phyloP scores from a whole-genome alignment of 208 protist genomes.

The Leptomonas seymouri region DNA sequence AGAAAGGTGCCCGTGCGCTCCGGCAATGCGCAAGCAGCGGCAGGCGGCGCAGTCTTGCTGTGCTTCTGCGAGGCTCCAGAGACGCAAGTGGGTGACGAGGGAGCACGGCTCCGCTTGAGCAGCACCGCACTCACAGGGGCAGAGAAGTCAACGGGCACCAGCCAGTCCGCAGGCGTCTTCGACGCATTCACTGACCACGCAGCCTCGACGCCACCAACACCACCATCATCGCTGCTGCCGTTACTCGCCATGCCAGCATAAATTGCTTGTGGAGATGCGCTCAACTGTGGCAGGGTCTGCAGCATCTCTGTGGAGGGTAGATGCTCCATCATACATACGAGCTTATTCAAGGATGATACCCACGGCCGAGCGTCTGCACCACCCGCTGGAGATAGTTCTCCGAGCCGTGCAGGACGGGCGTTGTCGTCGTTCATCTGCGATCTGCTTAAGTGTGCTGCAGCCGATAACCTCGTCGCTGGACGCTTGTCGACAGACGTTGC shows the following conservation, averaged over 20 bases:
- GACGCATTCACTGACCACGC: slow-evolving; percentile 5
- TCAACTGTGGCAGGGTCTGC: neutral
- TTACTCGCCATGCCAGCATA: neutral
- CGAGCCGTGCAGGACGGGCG: neutral
- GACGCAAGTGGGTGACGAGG: neutral
- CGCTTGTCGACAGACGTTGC: neutral
- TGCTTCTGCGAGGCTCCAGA: neutral
- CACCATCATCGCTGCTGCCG: neutral
- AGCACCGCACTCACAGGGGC: slow-evolving; percentile 4
- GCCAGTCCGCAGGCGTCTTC: slow-evolving; percentile 22
- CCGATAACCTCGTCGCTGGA: neutral
- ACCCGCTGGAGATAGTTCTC: neutral
- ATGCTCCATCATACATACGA: slow-evolving; percentile 15
- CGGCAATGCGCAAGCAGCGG: neutral
- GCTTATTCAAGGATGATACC: neutral
- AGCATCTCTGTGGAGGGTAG: neutral
- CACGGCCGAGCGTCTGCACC: slow-evolving; percentile 5
- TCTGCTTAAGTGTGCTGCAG: neutral
- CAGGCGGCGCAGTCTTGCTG: neutral
- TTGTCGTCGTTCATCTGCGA: neutral
- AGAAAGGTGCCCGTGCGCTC: no score
- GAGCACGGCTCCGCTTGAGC: slow-evolving; percentile 8
- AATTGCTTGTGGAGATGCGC: neutral
- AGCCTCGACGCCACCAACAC: neutral
- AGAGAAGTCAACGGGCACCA: slow-evolving; percentile 27